Base-by-base conservation (phyloP, 208 protist genomes). In the Phytomonas francai region DNA sequence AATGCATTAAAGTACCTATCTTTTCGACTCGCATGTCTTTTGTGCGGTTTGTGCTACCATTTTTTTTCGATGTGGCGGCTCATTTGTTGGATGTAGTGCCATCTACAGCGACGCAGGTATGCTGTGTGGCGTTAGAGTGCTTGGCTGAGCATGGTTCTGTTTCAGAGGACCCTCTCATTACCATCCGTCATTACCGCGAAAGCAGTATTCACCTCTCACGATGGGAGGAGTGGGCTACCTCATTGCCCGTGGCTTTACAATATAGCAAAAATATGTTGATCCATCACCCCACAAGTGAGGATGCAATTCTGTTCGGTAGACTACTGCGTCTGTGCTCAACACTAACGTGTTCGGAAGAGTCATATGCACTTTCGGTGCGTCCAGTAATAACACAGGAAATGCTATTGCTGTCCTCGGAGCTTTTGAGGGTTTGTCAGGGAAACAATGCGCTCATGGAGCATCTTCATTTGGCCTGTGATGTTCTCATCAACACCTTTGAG, bases 401-500 rank as follows among this genome's bases (percentile, higher is more conserved):
- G 45, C 3, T 54, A 12, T 54, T 25, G 16, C 45, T 54, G 6
- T 54, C 65, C 76, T 72, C 76, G 32, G 65, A 89, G 28, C 65
- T 92, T 57, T 58, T 77, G 19, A 65, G 49, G 33, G 59, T 80
- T 45, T 72, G 62, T 19, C 70, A 63, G 45, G 72, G 78, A 62
- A 58, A 74, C 51, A 70, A 71, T 11, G 57, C 57, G 42, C 68
- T 74, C n/a, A 72, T 68, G 3, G 76, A 89, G 54, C 49, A 86
- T 33, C 71, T 92, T 27, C 74, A 80, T 58, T 71, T 92, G 42
- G 69, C 84, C 3, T 89, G 79, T 60, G 81, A 77, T 28, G 60
- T 95, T 30, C 66, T 95, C 32, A 79, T 90, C 11, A 93, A 91
- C 77, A 78, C 80, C 4, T 88, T 93, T 63, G 84, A 91, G 66